Evolutionary conservation across 2,329 filamentous ascomycete genomes (phyloP).

Genomic region (Aspergillus flavus): DNA sequence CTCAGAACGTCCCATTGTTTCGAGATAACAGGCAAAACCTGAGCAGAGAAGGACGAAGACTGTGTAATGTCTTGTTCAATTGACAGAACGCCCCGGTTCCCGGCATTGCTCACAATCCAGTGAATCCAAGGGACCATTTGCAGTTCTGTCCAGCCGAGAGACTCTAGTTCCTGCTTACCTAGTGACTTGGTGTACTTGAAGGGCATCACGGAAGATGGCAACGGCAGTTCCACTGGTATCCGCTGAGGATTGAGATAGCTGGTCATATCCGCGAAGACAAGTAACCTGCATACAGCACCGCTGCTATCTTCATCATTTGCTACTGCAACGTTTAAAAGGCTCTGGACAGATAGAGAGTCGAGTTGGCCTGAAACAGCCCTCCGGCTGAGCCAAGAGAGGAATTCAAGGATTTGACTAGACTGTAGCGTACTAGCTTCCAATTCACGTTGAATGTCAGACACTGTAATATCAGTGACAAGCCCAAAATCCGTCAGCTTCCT

Average conservation of each 20-base stretch:
- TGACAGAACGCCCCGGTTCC: conserved; percentile 58
- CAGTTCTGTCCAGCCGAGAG: conserved; percentile 83
- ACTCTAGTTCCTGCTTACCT: conserved; percentile 68
- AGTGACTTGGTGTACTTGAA: conserved; percentile 77
- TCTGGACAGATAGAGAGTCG: conserved; percentile 66
- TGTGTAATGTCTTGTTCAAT: conserved; percentile 70
- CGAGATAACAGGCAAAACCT: conserved; percentile 77
- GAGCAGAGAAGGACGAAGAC: conserved; percentile 72
- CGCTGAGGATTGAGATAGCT: conserved; percentile 75
- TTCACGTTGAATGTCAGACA: conserved; percentile 81
- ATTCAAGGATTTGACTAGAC: conserved; percentile 75
- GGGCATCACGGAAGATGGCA: conserved; percentile 80
- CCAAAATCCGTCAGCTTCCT: conserved; percentile 80
- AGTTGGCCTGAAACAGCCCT: conserved; percentile 74
- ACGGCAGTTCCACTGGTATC: conserved; percentile 78
- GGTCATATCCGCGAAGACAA: conserved; percentile 74
- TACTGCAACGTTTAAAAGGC: conserved; percentile 72
- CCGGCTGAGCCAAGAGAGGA: conserved; percentile 79
- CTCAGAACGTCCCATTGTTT: conserved; percentile 88
- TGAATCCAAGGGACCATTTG: conserved; percentile 84
- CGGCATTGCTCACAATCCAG: conserved; percentile 71
- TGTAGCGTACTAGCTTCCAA: conserved; percentile 80
- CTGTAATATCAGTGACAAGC: conserved; percentile 82
- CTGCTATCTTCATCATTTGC: conserved; percentile 60
- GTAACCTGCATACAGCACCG: conserved; percentile 66